A percentile compares a stretch with the other conserved stretches of the same genome.
phyloP scores from a whole-genome alignment of 768 basidiomycete genomes.

The Naganishia vaughanmartiniae region DNA sequence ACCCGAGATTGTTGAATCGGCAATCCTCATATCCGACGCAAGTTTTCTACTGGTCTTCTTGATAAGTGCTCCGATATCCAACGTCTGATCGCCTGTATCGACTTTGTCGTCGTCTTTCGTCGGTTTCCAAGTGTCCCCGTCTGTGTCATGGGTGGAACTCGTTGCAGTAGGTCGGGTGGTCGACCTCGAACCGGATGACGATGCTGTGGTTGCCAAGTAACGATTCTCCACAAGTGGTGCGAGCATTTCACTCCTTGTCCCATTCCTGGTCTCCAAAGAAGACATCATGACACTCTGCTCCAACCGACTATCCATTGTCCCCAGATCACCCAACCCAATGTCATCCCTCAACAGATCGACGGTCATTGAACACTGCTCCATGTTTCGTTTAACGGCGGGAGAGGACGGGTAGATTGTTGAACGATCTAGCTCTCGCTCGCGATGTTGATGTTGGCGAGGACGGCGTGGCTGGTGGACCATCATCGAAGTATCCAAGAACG shows the following conservation, averaged over 20 bases:
- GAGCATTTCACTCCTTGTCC: not conserved
- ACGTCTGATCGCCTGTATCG: conserved; percentile 15
- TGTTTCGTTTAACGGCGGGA: conserved; percentile 7
- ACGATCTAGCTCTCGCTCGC: not conserved
- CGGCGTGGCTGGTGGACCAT: not conserved
- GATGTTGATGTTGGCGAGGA: not conserved
- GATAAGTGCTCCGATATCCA: conserved; percentile 9
- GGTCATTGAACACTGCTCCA: not conserved
- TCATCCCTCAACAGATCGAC: not conserved
- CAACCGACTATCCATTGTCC: conserved; percentile 4
- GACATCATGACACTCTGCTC: not conserved
- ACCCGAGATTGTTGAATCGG: not conserved
- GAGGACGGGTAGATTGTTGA: conserved; percentile 20
- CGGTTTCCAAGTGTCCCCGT: not conserved
- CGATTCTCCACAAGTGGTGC: too few species aligned
- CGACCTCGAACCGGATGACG: not conserved
- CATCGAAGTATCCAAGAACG: too few species aligned
- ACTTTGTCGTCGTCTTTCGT: too few species aligned
- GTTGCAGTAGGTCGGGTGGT: not conserved
- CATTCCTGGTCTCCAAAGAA: not conserved
- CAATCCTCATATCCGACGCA: conserved; percentile 3
- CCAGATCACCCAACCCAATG: not conserved
- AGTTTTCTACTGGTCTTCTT: conserved; percentile 15
- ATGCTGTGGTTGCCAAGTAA: not conserved
- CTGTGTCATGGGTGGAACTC: not conserved